phyloP scores from a whole-genome alignment of 148 eudicot species.

The Rhododendron kiyosumense region DNA sequence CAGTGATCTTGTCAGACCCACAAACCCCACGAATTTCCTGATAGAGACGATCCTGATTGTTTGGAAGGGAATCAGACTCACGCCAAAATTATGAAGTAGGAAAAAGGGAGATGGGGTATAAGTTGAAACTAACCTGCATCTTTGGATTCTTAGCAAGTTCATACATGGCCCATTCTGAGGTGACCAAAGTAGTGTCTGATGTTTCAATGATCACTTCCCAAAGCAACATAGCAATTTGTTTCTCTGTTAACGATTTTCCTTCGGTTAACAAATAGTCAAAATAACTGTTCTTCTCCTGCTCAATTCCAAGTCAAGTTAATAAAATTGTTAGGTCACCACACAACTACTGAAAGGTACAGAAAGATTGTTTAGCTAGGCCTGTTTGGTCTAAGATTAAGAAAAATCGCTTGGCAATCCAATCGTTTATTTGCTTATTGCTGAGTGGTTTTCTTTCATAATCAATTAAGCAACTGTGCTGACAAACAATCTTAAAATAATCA shows the following conservation, averaged over 20 bases:
- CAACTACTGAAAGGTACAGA: not conserved
- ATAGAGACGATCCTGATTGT: conserved; percentile 48
- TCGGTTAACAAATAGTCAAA: conserved; percentile 56
- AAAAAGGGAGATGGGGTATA: no score
- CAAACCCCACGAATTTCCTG: conserved; percentile 54
- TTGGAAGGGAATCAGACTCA: not conserved
- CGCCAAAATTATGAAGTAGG: not conserved
- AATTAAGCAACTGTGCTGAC: not conserved
- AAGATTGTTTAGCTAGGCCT: not conserved
- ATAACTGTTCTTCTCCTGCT: conserved; percentile 48
- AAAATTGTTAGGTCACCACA: not conserved
- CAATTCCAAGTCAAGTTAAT: not conserved
- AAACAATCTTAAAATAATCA: not conserved
- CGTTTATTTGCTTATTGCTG: not conserved
- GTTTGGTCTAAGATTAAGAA: not conserved
- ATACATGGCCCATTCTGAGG: conserved; percentile 92
- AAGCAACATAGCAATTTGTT: conserved; percentile 58
- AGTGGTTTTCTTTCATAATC: not conserved
- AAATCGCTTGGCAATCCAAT: not conserved
- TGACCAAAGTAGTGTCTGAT: conserved; percentile 74
- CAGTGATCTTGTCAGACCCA: conserved; percentile 54
- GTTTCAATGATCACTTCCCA: conserved; percentile 92
- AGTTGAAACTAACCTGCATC: conserved; percentile 47
- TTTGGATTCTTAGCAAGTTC: conserved; percentile 74
- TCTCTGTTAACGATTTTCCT: conserved; percentile 48